Percentiles rank a stretch among this genome's conserved stretches.
Conservation (phyloP, 495 filamentous ascomycete genomes). For the Cairneyella variabilis region DNA sequence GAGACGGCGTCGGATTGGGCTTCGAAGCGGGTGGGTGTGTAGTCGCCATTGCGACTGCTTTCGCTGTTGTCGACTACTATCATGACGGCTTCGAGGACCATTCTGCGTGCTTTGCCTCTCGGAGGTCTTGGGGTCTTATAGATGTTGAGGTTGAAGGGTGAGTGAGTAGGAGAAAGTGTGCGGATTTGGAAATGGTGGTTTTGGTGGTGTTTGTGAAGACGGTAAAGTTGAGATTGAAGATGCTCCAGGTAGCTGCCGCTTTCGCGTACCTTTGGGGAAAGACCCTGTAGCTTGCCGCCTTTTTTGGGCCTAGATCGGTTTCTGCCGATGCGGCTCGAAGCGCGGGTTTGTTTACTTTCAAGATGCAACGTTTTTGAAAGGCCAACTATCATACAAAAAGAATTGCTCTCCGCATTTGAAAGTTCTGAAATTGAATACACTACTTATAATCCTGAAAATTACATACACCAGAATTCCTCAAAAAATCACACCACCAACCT, state of each 20-base stretch:
- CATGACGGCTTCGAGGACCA: conserved; percentile 64
- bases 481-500: not conserved
- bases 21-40: conserved; percentile 89
- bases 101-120: conserved; percentile 30
- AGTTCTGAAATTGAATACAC: not conserved
- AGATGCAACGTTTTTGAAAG: not conserved
- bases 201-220: not conserved
- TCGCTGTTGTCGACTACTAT: conserved; percentile 93
- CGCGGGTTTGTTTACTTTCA: conserved; percentile 23
- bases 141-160: not conserved
- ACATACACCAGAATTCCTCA: not conserved
- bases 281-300: conserved; percentile 21
- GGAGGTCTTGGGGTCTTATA: conserved; percentile 13
- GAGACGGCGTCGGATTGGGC: conserved; percentile 92
- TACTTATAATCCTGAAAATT: not conserved
- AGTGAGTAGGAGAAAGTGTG: not conserved
- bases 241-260: conserved; percentile 21
- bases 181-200: not conserved
- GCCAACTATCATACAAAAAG: not conserved
- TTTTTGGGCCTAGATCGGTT: conserved; percentile 17
- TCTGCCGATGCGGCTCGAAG: conserved; percentile 16
- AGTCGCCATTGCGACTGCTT: conserved; percentile 95
- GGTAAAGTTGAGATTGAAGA: conserved; percentile 2
- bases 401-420: not conserved
- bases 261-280: conserved; percentile 15